Evolutionary conservation across 441 rosid genomes (phyloP).

Genomic region (Erodium moschatum): DNA sequence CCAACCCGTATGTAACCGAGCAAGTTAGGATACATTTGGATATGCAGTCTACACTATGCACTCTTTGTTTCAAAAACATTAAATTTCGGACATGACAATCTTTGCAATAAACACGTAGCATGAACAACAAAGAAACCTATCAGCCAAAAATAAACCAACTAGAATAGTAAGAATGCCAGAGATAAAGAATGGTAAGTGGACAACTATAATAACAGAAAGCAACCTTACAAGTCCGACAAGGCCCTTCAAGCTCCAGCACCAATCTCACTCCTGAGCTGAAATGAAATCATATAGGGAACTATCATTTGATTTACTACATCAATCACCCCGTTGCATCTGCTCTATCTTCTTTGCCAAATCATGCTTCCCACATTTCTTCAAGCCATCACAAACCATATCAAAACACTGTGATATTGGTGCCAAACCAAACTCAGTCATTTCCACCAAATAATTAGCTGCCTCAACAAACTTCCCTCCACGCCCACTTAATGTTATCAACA

Average conservation of each 20-base stretch:
- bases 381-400: constrained; percentile 80
- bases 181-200: neutral
- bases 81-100: neutral
- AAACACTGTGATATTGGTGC: constrained; percentile 72
- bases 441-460: constrained; percentile 71
- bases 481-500: constrained; percentile 83
- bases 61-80: neutral
- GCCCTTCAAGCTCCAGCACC: no score
- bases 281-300: no score
- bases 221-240: neutral
- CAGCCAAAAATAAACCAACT: neutral
- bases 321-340: constrained; percentile 47
- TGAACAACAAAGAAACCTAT: neutral
- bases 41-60: neutral
- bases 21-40: no score
- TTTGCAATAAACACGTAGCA: neutral
- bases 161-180: neutral
- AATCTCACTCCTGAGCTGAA: no score
- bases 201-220: neutral
- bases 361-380: constrained; percentile 78
- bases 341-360: constrained; percentile 72
- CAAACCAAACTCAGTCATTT: constrained; percentile 84
- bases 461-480: constrained; percentile 74
- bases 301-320: no score
- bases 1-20: no score